Conservation (phyloP, 225 moss, liverwort and hornwort species). For the Antitrichia curtipendula region DNA sequence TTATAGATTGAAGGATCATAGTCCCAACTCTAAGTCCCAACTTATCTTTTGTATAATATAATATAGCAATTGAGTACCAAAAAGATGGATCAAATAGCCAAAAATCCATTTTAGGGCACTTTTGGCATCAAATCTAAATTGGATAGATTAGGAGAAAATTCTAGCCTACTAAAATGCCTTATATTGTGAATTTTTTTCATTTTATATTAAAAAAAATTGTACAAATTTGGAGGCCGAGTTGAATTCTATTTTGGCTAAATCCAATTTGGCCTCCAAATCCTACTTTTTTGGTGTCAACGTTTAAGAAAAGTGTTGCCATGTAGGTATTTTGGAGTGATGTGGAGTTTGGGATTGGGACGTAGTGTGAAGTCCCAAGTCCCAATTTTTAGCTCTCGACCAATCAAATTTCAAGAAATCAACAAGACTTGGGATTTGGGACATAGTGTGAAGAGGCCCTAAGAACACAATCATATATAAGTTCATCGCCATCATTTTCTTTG, state of each 20-base stretch:
- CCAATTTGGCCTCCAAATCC: neutral
- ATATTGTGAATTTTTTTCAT: fast-evolving
- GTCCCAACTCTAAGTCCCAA: too few relatives aligned
- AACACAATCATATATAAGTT: neutral
- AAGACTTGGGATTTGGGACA: fast-evolving
- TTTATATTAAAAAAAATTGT: neutral
- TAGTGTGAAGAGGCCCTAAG: neutral
- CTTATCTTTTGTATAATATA: too few relatives aligned
- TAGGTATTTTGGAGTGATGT: neutral
- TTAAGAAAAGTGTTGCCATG: neutral
- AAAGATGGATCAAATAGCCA: too few relatives aligned
- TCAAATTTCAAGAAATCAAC: neutral
- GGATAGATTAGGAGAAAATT: neutral
- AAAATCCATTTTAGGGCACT: neutral
- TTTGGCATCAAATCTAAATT: neutral
- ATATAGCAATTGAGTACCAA: neutral
- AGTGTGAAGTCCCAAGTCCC: neutral
- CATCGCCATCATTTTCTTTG: neutral
- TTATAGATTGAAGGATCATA: neutral
- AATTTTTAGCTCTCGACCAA: neutral
- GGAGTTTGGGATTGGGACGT: fast-evolving
- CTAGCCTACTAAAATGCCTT: too few relatives aligned
- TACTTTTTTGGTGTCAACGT: neutral
- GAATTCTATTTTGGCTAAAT: too few relatives aligned
- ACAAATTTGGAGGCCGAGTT: fast-evolving